These are phyloP conservation scores for Flaveria ramosissima DNA, from an alignment of 129 eudicot genomes.

Conservation along the genomic window DNA sequence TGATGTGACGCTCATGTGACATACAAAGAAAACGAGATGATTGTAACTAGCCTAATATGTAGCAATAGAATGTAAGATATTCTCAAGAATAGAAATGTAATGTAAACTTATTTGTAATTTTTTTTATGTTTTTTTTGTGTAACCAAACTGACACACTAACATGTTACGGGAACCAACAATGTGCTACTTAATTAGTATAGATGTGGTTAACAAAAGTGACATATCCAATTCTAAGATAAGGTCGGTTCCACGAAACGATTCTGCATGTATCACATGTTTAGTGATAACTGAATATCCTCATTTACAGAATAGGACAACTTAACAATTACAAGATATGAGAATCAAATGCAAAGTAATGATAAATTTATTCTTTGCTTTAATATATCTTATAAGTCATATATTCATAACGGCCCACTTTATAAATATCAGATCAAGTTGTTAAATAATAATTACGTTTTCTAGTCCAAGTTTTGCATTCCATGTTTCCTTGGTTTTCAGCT, in stretches of 20 bases:
- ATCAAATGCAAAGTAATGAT: neutral
- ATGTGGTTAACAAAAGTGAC: no score
- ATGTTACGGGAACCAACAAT: no score
- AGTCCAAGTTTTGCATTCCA: neutral
- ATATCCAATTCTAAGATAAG: neutral
- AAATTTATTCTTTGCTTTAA: neutral
- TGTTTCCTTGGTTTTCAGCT: neutral
- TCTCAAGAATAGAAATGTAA: no score
- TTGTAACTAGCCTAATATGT: no score
- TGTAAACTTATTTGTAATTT: no score
- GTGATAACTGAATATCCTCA: neutral
- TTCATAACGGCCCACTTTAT: neutral
- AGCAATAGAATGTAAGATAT: no score
- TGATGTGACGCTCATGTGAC: no score
- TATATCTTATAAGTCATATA: neutral
- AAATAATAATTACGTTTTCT: neutral
- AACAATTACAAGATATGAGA: neutral
- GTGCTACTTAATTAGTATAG: no score
- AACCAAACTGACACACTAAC: no score
- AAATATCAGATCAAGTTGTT: neutral
- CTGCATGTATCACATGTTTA: neutral
- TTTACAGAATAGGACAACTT: neutral
- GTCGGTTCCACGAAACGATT: neutral
- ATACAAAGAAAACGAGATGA: no score
- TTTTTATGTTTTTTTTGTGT: no score